Evolutionary conservation across 495 filamentous ascomycete species (phyloP).

Genomic region (Lasiosphaeria hispida): DNA sequence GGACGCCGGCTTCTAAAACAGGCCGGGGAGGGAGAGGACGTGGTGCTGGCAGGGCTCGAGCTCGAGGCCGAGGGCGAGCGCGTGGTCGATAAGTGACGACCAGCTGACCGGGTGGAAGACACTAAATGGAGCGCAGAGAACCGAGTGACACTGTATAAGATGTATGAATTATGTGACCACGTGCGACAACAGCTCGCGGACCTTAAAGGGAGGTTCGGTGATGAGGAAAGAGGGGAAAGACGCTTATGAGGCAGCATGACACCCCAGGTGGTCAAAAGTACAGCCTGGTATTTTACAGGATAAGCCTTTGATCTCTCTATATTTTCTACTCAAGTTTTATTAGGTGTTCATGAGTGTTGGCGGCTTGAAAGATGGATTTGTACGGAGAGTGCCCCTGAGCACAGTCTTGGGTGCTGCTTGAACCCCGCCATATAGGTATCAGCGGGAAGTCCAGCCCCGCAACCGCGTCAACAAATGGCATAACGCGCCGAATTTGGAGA

Average conservation of each 20-base stretch:
- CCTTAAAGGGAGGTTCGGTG: background rate
- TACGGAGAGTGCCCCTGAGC: slow-evolving; percentile 4
- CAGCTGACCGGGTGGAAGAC: background rate
- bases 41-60: slow-evolving; percentile 19
- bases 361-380: background rate
- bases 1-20: slow-evolving; percentile 23
- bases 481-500: slow-evolving; percentile 6
- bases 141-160: background rate
- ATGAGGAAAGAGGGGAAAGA: background rate
- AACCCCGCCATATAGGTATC: background rate
- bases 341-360: too few species aligned
- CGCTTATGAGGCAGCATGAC: slow-evolving; percentile 3
- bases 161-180: background rate
- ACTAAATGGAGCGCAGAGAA: background rate
- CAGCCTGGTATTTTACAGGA: too few species aligned
- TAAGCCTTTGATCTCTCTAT: too few species aligned
- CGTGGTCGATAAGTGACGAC: background rate
- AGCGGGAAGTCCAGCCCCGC: slow-evolving; percentile 5
- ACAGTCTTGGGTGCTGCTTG: background rate
- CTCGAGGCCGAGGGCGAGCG: slow-evolving; percentile 32
- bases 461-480: slow-evolving; percentile 12
- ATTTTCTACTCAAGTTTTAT: too few species aligned
- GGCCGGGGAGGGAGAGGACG: slow-evolving; percentile 28
- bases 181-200: background rate
- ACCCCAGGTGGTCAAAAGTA: background rate